Evolutionary conservation across 371 early-diverging fungal species (phyloP).

Genomic region (Mucor piriformis): DNA sequence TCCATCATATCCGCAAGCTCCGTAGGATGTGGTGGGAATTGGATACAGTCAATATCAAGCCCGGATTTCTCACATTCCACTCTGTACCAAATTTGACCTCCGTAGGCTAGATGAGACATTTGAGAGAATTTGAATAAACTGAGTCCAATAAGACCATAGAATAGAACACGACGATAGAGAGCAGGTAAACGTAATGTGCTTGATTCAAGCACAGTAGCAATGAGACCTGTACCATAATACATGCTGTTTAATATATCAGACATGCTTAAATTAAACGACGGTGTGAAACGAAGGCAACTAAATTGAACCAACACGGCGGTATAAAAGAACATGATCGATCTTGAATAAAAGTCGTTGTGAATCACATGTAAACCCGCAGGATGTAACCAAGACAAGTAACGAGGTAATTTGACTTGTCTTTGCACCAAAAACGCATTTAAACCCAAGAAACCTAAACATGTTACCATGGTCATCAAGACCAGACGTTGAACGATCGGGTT

Average conservation of each 20-base stretch:
- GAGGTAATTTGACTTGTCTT: slow-evolving; percentile 31
- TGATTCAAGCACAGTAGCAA: slow-evolving; percentile 28
- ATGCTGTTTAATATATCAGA: slow-evolving; percentile 33
- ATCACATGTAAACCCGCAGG: slow-evolving; percentile 2
- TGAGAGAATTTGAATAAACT: slow-evolving; percentile 8
- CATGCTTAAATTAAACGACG: slow-evolving; percentile 13
- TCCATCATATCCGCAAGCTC: slow-evolving; percentile 3
- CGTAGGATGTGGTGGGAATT: slow-evolving; percentile 17
- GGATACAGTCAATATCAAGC: slow-evolving; percentile 21
- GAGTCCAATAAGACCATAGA: slow-evolving; percentile 5
- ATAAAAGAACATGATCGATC: slow-evolving; percentile 29
- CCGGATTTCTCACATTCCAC: slow-evolving; percentile 11
- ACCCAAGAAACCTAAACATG: slow-evolving; percentile 7
- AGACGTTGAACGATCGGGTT: slow-evolving; percentile 28
- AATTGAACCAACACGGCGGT: slow-evolving; percentile 20
- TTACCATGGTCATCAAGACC: slow-evolving; percentile 6
- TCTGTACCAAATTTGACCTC: slow-evolving; percentile 12
- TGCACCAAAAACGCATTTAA: slow-evolving; percentile 25
- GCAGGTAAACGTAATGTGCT: slow-evolving; percentile 16
- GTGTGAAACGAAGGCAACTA: slow-evolving; percentile 13
- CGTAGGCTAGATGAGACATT: slow-evolving; percentile 24
- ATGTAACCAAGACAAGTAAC: slow-evolving; percentile 15
- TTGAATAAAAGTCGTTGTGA: slow-evolving; percentile 23
- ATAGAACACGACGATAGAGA: slow-evolving; percentile 1
- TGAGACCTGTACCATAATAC: slow-evolving; percentile 25